A percentile compares a stretch with the other conserved stretches of the same genome.
phyloP scores from a whole-genome alignment of 352 stramenopile species.

The Phytophthora pini region DNA sequence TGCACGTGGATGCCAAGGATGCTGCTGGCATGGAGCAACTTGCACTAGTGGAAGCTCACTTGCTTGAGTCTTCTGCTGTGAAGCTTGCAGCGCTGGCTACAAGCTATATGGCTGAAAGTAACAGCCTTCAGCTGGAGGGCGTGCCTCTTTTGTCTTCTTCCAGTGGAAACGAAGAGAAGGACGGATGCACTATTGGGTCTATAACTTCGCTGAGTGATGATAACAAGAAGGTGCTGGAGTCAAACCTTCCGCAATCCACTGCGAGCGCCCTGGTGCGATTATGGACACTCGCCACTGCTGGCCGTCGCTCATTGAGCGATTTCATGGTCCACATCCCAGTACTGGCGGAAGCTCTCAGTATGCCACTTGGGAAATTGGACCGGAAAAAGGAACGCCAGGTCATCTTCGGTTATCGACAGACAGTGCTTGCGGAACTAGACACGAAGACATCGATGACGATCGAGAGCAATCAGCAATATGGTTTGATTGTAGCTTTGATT shows the following conservation, averaged over 20 bases:
- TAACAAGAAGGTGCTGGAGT: constrained; percentile 76
- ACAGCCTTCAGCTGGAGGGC: constrained; percentile 63
- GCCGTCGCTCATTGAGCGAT: constrained; percentile 62
- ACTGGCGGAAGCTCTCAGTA: constrained; percentile 67
- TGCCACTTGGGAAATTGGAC: constrained; percentile 81
- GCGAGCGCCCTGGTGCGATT: constrained; percentile 62
- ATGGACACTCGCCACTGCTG: constrained; percentile 75
- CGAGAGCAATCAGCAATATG: constrained; percentile 30
- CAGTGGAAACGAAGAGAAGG: constrained; percentile 11
- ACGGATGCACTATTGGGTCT: constrained; percentile 1
- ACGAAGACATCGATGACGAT: constrained; percentile 13
- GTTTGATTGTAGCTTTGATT: constrained; percentile 30
- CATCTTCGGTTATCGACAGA: constrained; percentile 69
- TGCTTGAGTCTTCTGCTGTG: constrained; percentile 58
- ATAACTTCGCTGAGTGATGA: constrained; percentile 57
- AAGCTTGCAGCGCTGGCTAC: constrained; percentile 66
- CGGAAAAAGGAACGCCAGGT: constrained; percentile 85
- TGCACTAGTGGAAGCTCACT: constrained; percentile 53
- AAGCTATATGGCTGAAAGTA: constrained; percentile 70
- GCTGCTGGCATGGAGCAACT: constrained; percentile 50
- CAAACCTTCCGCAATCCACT: constrained; percentile 52
- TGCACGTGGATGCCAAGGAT: constrained; percentile 63
- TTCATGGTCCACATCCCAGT: constrained; percentile 67
- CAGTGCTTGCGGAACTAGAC: constrained; percentile 53
- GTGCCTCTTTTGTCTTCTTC: constrained; percentile 44